Conservation (phyloP, 164 flowering plant species). For the Santalum album region DNA sequence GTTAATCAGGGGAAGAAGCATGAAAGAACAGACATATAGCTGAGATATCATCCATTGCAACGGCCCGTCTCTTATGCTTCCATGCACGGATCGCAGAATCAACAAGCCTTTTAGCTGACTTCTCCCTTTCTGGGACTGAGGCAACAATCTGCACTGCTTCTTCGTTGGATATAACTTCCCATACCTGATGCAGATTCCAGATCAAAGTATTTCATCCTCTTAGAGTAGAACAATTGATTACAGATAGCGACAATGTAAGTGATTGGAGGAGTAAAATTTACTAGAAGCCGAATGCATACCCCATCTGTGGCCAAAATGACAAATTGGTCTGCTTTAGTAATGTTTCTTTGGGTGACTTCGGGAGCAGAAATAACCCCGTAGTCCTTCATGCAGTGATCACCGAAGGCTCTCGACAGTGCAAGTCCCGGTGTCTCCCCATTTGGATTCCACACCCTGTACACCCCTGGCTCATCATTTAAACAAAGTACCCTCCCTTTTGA, state of each 20-base stretch:
- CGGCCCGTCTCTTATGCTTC: not conserved
- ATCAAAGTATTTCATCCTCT: too few species aligned
- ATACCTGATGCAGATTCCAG: not conserved
- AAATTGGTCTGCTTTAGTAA: slow-evolving; percentile 59
- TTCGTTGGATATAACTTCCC: not conserved
- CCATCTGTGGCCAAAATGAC: slow-evolving; percentile 84
- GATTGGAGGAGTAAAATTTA: too few species aligned
- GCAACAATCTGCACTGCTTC: slow-evolving; percentile 1
- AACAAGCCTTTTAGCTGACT: not conserved
- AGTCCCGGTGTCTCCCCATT: slow-evolving; percentile 66
- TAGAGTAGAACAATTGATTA: too few species aligned
- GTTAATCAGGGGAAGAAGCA: not conserved
- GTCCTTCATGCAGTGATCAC: slow-evolving; percentile 71
- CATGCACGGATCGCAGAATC: not conserved
- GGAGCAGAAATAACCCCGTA: slow-evolving; percentile 82
- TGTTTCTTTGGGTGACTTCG: slow-evolving; percentile 64
- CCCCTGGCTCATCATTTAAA: slow-evolving; percentile 77
- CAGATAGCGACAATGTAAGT: too few species aligned
- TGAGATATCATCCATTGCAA: slow-evolving; percentile 3
- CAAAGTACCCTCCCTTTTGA: slow-evolving; percentile 68
- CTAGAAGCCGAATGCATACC: slow-evolving; percentile 37
- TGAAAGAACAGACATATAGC: slow-evolving; percentile 1
- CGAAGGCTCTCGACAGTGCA: slow-evolving; percentile 92
- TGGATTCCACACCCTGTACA: slow-evolving; percentile 74
- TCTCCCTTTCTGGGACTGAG: not conserved